These are phyloP conservation scores for Phytophthora cryptogea DNA, from an alignment of 352 stramenopile species.

Conservation along the genomic window DNA sequence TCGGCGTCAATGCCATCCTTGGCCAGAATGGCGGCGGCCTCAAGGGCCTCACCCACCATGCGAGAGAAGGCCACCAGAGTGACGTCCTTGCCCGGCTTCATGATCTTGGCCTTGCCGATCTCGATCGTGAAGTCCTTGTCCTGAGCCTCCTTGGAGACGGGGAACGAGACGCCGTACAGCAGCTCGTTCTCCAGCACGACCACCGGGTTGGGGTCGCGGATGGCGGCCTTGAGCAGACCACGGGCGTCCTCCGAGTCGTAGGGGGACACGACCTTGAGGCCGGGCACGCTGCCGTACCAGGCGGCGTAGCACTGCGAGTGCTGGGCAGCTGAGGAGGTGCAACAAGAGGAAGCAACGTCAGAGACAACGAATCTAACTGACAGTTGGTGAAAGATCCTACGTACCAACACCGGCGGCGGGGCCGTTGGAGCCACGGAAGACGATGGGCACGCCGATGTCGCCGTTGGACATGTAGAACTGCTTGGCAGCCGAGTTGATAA, in stretches of 20 bases:
- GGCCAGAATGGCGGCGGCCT: conserved; percentile 94
- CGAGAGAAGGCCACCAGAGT: conserved; percentile 98
- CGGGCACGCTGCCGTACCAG: conserved; percentile 97
- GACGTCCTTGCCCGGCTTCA: conserved; percentile 96
- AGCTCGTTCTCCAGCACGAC: conserved; percentile 99
- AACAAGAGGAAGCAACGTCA: conserved; percentile 6
- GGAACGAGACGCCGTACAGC: conserved; percentile 97
- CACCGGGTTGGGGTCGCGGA: conserved; percentile 99
- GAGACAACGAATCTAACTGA: too few species aligned
- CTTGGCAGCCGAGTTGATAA: conserved; percentile 99
- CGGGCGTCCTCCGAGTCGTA: conserved; percentile 98
- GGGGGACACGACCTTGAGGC: conserved; percentile 97
- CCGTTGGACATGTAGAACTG: conserved; percentile 99
- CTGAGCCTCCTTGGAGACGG: conserved; percentile 97
- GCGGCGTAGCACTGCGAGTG: conserved; percentile 99
- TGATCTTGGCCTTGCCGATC: conserved; percentile 99
- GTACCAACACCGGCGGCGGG: conserved; percentile 94
- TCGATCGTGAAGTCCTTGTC: conserved; percentile 97
- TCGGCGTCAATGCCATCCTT: conserved; percentile 96
- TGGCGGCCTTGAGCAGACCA: conserved; percentile 98
- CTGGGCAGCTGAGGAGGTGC: conserved; percentile 85
- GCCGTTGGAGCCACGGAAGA: conserved; percentile 99
- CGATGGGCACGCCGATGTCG: conserved; percentile 98
- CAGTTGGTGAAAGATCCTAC: conserved; percentile 20
- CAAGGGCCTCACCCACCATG: conserved; percentile 95